Conservation (phyloP, 768 basidiomycete species). For the Ephemerocybe angulata region DNA sequence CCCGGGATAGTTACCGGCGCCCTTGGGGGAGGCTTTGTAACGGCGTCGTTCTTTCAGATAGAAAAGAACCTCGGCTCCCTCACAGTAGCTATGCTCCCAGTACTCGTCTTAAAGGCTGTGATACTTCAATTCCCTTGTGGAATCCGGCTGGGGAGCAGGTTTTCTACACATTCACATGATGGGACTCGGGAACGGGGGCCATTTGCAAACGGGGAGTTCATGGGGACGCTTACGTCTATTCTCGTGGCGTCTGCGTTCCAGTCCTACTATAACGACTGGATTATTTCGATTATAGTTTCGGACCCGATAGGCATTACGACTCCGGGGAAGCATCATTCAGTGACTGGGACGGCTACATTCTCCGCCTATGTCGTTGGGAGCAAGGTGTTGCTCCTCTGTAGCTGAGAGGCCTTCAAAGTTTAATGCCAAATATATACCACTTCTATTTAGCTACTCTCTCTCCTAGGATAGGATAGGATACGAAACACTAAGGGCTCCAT, state of each 20-base stretch:
- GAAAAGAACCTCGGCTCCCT: background rate
- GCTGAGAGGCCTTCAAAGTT: too few relatives aligned
- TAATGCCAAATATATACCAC: too few relatives aligned
- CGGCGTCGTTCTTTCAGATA: slow-evolving; percentile 16
- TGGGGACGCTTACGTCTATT: background rate
- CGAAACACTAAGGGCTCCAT: too few relatives aligned
- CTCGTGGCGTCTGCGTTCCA: background rate
- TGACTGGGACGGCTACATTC: too few relatives aligned
- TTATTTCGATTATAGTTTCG: background rate
- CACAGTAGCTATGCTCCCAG: background rate
- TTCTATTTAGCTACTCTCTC: too few relatives aligned
- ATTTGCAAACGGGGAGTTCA: background rate
- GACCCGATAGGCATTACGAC: background rate
- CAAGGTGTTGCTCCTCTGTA: too few relatives aligned
- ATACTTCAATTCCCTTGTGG: background rate
- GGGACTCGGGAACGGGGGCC: too few relatives aligned
- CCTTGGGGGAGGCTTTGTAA: slow-evolving; percentile 25
- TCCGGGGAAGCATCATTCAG: background rate
- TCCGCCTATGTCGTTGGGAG: too few relatives aligned
- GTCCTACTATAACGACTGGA: background rate
- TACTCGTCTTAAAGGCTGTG: background rate
- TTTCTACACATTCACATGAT: too few relatives aligned
- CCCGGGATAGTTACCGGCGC: slow-evolving; percentile 28
- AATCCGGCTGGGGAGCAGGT: too few relatives aligned
- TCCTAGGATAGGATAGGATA: too few relatives aligned